Conservation (phyloP, 2,329 filamentous ascomycete genomes). For the Teratosphaeria gauchensis region DNA sequence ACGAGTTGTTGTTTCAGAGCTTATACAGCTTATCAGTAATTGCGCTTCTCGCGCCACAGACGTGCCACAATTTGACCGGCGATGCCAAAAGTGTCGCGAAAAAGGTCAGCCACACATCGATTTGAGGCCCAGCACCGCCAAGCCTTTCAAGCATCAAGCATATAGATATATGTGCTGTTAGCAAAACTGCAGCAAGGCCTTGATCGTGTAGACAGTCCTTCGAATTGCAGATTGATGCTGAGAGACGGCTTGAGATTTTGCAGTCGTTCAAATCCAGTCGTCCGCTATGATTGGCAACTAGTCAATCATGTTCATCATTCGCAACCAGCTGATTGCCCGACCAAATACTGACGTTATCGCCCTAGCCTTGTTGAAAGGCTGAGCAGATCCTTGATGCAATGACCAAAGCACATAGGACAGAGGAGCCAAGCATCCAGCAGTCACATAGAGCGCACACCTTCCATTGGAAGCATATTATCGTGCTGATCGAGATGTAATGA, state of each 20-base stretch:
- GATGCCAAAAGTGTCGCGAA: background rate
- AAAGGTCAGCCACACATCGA: background rate
- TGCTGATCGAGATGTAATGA: too few relatives aligned
- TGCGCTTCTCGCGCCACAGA: background rate
- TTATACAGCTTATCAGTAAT: background rate
- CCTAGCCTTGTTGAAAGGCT: background rate
- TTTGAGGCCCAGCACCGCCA: background rate
- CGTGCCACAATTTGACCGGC: background rate
- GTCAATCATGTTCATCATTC: background rate
- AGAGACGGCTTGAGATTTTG: background rate
- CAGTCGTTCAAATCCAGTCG: background rate
- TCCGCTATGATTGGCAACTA: background rate
- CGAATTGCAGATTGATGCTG: too few relatives aligned
- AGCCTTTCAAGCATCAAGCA: background rate
- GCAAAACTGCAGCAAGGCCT: too few relatives aligned
- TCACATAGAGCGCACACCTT: background rate
- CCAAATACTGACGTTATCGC: background rate
- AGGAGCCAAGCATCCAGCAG: background rate
- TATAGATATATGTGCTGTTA: background rate
- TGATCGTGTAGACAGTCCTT: too few relatives aligned
- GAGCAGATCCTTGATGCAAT: background rate
- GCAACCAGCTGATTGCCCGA: background rate
- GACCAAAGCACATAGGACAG: background rate
- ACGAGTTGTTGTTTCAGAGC: background rate
- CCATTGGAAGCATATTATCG: too few relatives aligned